Evolutionary conservation across 352 stramenopile genomes (phyloP).

Genomic region (Globisporangium paddicum): DNA sequence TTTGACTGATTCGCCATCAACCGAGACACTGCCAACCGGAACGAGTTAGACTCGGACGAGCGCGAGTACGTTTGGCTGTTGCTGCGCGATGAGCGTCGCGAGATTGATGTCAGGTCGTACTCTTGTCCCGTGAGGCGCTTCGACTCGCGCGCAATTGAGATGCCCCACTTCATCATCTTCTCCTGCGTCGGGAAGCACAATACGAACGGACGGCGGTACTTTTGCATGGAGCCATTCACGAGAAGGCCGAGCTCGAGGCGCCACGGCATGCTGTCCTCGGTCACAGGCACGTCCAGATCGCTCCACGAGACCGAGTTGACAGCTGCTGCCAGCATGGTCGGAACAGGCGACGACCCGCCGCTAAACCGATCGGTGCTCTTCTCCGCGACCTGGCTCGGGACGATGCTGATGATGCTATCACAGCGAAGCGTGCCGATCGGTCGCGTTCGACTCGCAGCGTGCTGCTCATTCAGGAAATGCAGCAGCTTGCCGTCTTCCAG

Average conservation of each 20-base stretch:
- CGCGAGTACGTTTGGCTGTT: conserved; percentile 57
- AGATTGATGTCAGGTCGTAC: conserved; percentile 76
- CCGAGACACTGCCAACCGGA: conserved; percentile 50
- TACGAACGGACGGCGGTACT: conserved; percentile 74
- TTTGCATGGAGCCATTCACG: conserved; percentile 42
- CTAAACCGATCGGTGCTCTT: conserved; percentile 39
- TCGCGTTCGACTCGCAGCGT: conserved; percentile 47
- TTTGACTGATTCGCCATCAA: conserved; percentile 78
- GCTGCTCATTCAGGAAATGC: conserved; percentile 62
- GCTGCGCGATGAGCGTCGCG: conserved; percentile 49
- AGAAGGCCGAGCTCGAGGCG: conserved; percentile 68
- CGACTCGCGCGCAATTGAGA: conserved; percentile 66
- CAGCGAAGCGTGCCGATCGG: conserved; percentile 80
- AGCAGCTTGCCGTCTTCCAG: conserved; percentile 79
- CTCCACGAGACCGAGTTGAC: conserved; percentile 15
- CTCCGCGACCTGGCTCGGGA: conserved; percentile 59
- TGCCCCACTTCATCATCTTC: conserved; percentile 87
- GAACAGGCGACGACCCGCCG: conserved; percentile 43
- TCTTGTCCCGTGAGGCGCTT: conserved; percentile 79
- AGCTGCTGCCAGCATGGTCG: not conserved
- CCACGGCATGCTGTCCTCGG: conserved; percentile 67
- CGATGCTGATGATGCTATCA: conserved; percentile 77
- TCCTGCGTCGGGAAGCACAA: conserved; percentile 76
- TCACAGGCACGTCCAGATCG: conserved; percentile 13
- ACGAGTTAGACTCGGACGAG: conserved; percentile 56